Evolutionary conservation across 1,284 basidiomycete species (phyloP).

Genomic region (Trichosporon sp.): DNA sequence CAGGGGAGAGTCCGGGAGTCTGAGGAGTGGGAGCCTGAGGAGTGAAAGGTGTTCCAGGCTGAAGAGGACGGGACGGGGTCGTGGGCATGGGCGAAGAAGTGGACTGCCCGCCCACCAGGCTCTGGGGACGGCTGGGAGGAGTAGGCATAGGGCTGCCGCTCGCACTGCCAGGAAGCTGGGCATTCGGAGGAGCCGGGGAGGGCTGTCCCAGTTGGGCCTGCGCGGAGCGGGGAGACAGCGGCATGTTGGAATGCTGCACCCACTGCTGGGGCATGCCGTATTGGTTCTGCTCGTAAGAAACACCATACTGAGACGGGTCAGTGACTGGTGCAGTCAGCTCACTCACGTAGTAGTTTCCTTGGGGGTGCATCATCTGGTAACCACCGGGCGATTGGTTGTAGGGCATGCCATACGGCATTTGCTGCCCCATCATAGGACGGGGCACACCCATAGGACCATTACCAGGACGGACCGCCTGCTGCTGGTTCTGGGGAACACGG

Average conservation of each 20-base stretch:
- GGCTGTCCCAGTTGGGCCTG: conserved; percentile 39
- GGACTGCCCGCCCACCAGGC: conserved; percentile 39
- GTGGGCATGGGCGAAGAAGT: conserved; percentile 44
- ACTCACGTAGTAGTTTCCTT: conserved; percentile 45
- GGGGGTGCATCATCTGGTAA: conserved; percentile 48
- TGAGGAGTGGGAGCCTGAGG: conserved; percentile 29
- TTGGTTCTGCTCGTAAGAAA: conserved; percentile 3
- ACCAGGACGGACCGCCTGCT: conserved; percentile 29
- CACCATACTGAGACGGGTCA: conserved; percentile 11
- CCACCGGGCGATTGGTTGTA: conserved; percentile 39
- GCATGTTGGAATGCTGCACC: conserved; percentile 37
- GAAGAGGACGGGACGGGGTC: conserved; percentile 42
- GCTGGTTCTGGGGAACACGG: conserved; percentile 33
- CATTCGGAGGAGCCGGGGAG: conserved; percentile 40
- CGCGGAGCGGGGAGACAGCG: conserved; percentile 45
- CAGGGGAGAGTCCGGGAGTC: conserved; percentile 39
- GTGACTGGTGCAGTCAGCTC: background rate
- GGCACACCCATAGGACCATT: conserved; percentile 26
- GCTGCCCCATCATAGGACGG: conserved; percentile 33
- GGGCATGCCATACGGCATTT: conserved; percentile 38
- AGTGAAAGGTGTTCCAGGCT: conserved; percentile 36
- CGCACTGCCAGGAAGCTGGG: conserved; percentile 39
- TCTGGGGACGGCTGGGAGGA: conserved; percentile 46
- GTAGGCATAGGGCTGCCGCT: conserved; percentile 46
- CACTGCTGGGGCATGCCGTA: conserved; percentile 18